These are phyloP conservation scores for Microcos paniculata DNA, from an alignment of 345 rosid genomes.

Conservation along the genomic window DNA sequence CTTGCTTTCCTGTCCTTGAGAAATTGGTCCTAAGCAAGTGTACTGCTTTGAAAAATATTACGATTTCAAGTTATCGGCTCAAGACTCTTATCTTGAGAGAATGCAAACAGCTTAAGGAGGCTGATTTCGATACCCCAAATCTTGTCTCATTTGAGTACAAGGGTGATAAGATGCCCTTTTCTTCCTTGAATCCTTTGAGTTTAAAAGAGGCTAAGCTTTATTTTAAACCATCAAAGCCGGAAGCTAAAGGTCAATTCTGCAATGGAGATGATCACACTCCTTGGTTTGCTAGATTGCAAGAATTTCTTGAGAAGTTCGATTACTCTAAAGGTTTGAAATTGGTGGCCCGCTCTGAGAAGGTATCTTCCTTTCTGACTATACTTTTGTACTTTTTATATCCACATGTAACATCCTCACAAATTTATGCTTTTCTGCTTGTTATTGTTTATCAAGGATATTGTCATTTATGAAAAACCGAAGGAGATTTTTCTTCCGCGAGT, in stretches of 20 bases:
- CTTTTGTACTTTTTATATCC: not conserved
- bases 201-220: conserved; percentile 36
- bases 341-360: conserved; percentile 24
- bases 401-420: not conserved
- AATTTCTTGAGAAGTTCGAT: conserved; percentile 28
- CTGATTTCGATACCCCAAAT: conserved; percentile 31
- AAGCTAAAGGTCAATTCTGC: not conserved
- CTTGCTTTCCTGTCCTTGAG: conserved; percentile 31
- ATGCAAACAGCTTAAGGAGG: conserved; percentile 22
- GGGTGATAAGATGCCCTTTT: conserved; percentile 31
- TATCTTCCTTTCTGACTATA: not conserved
- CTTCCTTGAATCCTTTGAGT: conserved; percentile 29
- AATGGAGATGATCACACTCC: not conserved
- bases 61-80: conserved; percentile 21
- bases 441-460: conserved; percentile 21
- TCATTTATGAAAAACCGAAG: conserved; percentile 34
- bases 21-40: conserved; percentile 32
- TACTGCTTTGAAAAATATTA: conserved; percentile 16
- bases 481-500: conserved; percentile 17
- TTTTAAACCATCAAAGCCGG: not conserved
- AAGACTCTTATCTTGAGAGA: conserved; percentile 27
- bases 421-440: not conserved
- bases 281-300: conserved; percentile 22
- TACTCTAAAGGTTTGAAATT: conserved; percentile 30
- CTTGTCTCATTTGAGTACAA: conserved; percentile 37